phyloP scores from a whole-genome alignment of 352 stramenopile genomes.

The Pythium myriotylum region DNA sequence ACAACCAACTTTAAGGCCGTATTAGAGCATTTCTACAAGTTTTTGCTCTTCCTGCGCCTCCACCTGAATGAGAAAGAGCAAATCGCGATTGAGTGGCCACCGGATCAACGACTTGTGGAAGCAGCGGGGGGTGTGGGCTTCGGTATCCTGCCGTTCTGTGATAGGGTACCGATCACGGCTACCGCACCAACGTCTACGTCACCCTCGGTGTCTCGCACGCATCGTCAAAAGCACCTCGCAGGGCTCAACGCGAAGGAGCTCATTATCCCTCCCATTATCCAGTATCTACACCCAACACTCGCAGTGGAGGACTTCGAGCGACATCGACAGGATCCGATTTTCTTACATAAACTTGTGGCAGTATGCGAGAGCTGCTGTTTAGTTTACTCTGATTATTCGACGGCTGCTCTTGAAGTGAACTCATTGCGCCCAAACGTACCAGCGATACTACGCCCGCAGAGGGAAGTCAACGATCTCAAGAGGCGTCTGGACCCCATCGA shows the following conservation, averaged over 20 bases:
- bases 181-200: not conserved
- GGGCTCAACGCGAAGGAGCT: slow-evolving; percentile 54
- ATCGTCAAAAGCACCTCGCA: slow-evolving; percentile 8
- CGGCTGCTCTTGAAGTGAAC: slow-evolving; percentile 72
- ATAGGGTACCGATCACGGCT: slow-evolving; percentile 19
- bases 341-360: slow-evolving; percentile 91
- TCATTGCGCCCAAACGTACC: slow-evolving; percentile 60
- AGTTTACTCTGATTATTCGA: slow-evolving; percentile 91
- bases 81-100: slow-evolving; percentile 87
- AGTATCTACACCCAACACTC: slow-evolving; percentile 89
- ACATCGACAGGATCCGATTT: slow-evolving; percentile 92
- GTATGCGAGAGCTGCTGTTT: slow-evolving; percentile 95
- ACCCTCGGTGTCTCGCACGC: too few relatives aligned
- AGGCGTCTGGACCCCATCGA: slow-evolving; percentile 46
- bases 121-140: slow-evolving; percentile 94
- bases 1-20: slow-evolving; percentile 93
- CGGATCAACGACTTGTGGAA: slow-evolving; percentile 82
- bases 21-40: slow-evolving; percentile 92
- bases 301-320: slow-evolving; percentile 80
- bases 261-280: slow-evolving; percentile 91
- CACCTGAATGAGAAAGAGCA: slow-evolving; percentile 47
- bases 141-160: slow-evolving; percentile 70
- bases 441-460: slow-evolving; percentile 63
- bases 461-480: slow-evolving; percentile 52
- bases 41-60: slow-evolving; percentile 68